Evolutionary conservation across 495 filamentous ascomycete genomes (phyloP), one percentile per base, ranked within the genome.

Genomic region (Bathelium albidoporum): DNA sequence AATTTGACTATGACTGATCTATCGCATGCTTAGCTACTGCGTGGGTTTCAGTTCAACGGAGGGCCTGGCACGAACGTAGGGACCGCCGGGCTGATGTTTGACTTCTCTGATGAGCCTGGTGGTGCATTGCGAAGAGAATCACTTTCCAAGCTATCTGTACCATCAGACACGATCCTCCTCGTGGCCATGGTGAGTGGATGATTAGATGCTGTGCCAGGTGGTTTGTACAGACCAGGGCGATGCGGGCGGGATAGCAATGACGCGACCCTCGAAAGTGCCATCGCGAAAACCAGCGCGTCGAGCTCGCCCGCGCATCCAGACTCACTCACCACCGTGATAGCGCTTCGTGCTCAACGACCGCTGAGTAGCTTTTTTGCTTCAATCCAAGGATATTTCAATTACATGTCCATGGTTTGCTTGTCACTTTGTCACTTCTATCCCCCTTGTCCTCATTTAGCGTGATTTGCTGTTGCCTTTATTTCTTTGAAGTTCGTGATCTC

Each of bases 1-100:
- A 99, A 82, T 75, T 97, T 97, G 64, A 85, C 76, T 61, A 99
- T 95, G 59, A 97, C 90, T 70, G 86, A 77, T 41, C 94, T 98
- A 64, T 53, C 45, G 7, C 5, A 32, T 20, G 9, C 20, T 71
- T 62, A 73, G 70, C 58, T 63, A 65, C 34, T 49, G 41, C 22
- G 16, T 31, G n/a, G n/a, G n/a, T n/a, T 32, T 60, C 43, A 60
- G 43, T 31, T 53, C 55, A 63, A 53, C 18, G 45, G n/a, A 39
- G 29, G 26, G 9, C 29, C 22, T 39, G 26, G 29, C 16, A 66
- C 74, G 45, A 65, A 77, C 75, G 72, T 53, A 43, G 75, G 73
- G 29, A 77, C 74, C 1, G 74, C 74, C 10, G 75, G 75, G 12
- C 72, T 59, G 58, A 72, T 73, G 63, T 74, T 65, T 32, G 72